Conservation (phyloP, 352 stramenopile species). For the Pythium rishiriense region DNA sequence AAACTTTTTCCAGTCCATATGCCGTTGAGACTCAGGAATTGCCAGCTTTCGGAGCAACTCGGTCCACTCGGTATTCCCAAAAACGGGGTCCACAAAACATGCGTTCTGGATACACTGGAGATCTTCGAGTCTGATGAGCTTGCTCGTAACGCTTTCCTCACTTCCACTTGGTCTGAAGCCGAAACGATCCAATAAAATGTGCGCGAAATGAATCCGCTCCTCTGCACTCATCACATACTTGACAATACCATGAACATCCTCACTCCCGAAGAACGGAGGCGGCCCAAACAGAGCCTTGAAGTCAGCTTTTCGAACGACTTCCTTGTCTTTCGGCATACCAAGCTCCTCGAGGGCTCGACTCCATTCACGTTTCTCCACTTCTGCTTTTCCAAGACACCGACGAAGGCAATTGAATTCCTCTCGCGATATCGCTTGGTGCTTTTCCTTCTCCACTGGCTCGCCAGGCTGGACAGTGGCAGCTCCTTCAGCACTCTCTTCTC, state of each 20-base stretch:
- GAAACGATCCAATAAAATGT: conserved; percentile 42
- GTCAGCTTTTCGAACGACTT: conserved; percentile 30
- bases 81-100: conserved; percentile 32
- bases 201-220: conserved; percentile 44
- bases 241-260: conserved; percentile 40
- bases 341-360: conserved; percentile 43
- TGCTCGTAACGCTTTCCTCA: conserved; percentile 7
- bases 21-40: conserved; percentile 19
- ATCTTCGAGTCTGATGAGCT: conserved; percentile 37
- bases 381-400: conserved; percentile 34
- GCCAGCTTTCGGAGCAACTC: conserved; percentile 38
- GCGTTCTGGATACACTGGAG: conserved; percentile 37
- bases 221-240: conserved; percentile 45
- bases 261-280: conserved; percentile 53
- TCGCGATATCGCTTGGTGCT: conserved; percentile 29
- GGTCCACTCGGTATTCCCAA: conserved; percentile 30
- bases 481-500: conserved; percentile 11
- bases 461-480: background rate
- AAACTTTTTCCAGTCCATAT: conserved; percentile 57
- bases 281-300: conserved; percentile 63
- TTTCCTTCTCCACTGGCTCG: background rate
- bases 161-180: conserved; percentile 19
- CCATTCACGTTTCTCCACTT: conserved; percentile 37
- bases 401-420: conserved; percentile 49
- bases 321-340: conserved; percentile 14